Conservation (phyloP, 495 filamentous ascomycete species). For the Podospora comata region DNA sequence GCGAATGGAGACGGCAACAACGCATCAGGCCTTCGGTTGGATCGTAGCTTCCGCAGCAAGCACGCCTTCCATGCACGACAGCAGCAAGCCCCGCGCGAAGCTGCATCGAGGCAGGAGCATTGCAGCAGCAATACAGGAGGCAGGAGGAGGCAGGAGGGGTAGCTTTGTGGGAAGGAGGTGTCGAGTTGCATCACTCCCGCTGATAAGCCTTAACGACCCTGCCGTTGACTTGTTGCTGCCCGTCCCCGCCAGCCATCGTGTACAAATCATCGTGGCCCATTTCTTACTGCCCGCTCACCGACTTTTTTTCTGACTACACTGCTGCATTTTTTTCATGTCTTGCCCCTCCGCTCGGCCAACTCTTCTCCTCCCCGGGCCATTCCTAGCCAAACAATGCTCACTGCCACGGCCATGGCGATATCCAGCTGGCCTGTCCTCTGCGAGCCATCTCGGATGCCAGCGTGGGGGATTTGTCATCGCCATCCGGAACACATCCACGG, state of each 20-base stretch:
- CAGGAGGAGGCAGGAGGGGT: conserved; percentile 3
- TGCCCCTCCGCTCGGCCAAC: not conserved
- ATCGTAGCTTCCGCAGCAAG: conserved; percentile 18
- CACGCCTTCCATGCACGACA: conserved; percentile 22
- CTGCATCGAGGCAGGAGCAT: conserved; percentile 11
- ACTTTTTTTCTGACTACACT: conserved; percentile 23
- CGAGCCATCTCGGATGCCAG: not conserved
- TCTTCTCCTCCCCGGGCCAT: not conserved
- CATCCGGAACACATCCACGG: not conserved
- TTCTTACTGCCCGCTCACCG: conserved; percentile 18
- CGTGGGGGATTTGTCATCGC: conserved; percentile 2
- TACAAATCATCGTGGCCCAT: conserved; percentile 17
- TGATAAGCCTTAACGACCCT: conserved; percentile 19
- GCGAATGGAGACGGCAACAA: conserved; percentile 5
- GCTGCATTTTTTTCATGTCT: conserved; percentile 1
- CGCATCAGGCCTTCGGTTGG: conserved; percentile 22
- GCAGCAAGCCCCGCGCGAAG: conserved; percentile 20
- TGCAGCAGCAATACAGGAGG: not conserved
- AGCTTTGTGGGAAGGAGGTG: conserved; percentile 8
- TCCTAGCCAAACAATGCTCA: not conserved
- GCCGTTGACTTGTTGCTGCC: not conserved
- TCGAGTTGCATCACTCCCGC: conserved; percentile 15
- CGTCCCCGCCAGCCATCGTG: conserved; percentile 11
- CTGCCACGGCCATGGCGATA: not conserved
- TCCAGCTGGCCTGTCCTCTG: not conserved